These are phyloP conservation scores for Taphrina betulina DNA, from an alignment of 1,139 yeast genomes.

Conservation along the genomic window DNA sequence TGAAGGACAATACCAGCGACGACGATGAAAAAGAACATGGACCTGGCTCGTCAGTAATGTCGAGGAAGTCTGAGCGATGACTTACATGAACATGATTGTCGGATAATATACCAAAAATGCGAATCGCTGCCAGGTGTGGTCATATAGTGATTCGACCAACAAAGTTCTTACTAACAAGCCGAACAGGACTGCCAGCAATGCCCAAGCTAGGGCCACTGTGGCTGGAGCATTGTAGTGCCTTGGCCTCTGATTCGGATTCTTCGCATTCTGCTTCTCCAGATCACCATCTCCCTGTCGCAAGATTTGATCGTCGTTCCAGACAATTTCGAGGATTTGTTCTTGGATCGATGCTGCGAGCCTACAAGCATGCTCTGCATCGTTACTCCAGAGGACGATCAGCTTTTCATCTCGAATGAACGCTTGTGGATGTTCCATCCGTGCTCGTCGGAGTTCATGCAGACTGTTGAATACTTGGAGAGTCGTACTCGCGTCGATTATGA, in stretches of 20 bases:
- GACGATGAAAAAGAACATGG: slow-evolving; percentile 29
- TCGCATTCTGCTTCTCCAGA: slow-evolving; percentile 6
- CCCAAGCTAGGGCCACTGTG: slow-evolving; percentile 5
- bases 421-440: slow-evolving; percentile 35
- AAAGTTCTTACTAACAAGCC: slow-evolving; percentile 6
- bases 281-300: slow-evolving; percentile 16
- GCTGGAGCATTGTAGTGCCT: not conserved
- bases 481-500: slow-evolving; percentile 7
- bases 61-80: not conserved
- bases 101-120: slow-evolving; percentile 25
- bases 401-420: slow-evolving; percentile 36
- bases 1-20: slow-evolving; percentile 19
- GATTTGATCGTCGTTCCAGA: slow-evolving; percentile 20
- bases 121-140: slow-evolving; percentile 24
- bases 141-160: slow-evolving; percentile 18
- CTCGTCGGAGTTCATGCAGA: slow-evolving; percentile 14
- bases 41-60: not conserved
- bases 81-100: slow-evolving; percentile 12
- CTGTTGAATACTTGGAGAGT: slow-evolving; percentile 20
- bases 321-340: slow-evolving; percentile 11
- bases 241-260: slow-evolving; percentile 3
- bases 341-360: slow-evolving; percentile 27
- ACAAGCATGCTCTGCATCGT: slow-evolving; percentile 32
- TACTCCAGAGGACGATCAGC: slow-evolving; percentile 35
- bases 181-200: not conserved